Conservation (phyloP, 2,329 filamentous ascomycete species). For the Aspergillus spinulosporus region DNA sequence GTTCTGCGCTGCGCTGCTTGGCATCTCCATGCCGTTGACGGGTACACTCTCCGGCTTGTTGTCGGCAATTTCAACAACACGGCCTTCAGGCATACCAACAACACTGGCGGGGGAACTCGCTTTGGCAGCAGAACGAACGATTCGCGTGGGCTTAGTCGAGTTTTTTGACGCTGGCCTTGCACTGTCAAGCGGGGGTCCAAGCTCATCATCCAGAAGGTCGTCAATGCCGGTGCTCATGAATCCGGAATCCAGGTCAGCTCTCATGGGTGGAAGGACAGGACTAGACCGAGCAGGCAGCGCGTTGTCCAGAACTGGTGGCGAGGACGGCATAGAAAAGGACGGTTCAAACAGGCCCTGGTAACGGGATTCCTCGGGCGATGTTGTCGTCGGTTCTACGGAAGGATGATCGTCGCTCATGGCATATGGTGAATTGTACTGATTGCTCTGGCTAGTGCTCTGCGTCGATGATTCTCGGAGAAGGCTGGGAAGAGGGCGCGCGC, state of each 20-base stretch:
- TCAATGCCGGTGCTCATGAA: conserved; percentile 80
- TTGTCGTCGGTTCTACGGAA: conserved; percentile 48
- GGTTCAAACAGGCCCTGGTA: conserved; percentile 61
- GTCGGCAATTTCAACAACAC: conserved; percentile 21
- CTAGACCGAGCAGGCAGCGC: conserved; percentile 72
- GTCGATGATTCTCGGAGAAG: conserved; percentile 64
- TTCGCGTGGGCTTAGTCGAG: conserved; percentile 22
- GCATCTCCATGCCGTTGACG: conserved; percentile 7
- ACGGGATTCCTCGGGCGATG: conserved; percentile 52
- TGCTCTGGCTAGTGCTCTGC: conserved; percentile 34
- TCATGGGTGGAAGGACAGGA: conserved; percentile 67
- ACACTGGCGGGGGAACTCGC: conserved; percentile 30
- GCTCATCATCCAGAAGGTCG: conserved; percentile 66
- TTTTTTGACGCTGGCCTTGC: conserved; percentile 23
- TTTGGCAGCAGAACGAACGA: conserved; percentile 27
- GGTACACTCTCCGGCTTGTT: conserved; percentile 24
- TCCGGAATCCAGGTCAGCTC: conserved; percentile 66
- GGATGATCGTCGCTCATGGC: conserved; percentile 36
- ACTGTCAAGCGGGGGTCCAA: conserved; percentile 29
- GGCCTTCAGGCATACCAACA: conserved; percentile 22
- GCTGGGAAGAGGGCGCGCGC: conserved; percentile 45
- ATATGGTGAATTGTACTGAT: conserved; percentile 46
- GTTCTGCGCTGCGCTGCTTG: conserved; percentile 1
- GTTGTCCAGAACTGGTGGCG: conserved; percentile 74
- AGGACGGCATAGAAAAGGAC: conserved; percentile 82